phyloP scores from a whole-genome alignment of 2,329 filamentous ascomycete genomes.

The Falciphora oryzae region DNA sequence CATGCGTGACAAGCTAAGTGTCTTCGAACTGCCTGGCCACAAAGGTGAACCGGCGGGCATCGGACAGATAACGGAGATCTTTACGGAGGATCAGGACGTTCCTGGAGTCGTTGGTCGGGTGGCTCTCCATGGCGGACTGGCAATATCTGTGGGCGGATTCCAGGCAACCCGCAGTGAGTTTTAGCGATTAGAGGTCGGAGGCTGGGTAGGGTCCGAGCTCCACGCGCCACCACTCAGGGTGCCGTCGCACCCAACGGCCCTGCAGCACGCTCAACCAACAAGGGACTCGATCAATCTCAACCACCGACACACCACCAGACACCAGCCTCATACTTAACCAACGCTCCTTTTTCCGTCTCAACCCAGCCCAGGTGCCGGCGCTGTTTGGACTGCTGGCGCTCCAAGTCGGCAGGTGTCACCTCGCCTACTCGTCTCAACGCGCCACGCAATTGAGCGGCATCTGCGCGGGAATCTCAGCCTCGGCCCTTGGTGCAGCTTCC shows the following conservation, averaged over 20 bases:
- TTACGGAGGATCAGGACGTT: not conserved
- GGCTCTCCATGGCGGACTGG: not conserved
- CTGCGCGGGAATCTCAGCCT: not conserved
- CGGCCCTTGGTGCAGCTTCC: not conserved
- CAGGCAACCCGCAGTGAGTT: no score
- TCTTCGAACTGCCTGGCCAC: not conserved
- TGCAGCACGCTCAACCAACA: no score
- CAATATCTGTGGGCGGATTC: not conserved
- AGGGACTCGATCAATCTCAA: not conserved
- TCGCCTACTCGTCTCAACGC: not conserved
- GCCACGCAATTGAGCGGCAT: not conserved
- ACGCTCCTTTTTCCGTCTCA: not conserved
- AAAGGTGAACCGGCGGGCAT: not conserved
- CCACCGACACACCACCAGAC: not conserved
- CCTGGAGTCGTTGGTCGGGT: not conserved
- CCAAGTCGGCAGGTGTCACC: not conserved
- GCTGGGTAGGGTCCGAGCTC: slow-evolving; percentile 2
- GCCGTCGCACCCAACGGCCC: no score
- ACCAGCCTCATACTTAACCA: not conserved
- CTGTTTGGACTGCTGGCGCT: not conserved
- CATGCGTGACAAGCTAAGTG: not conserved
- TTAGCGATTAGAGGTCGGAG: no score
- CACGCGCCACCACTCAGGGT: not conserved
- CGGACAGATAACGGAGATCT: not conserved
- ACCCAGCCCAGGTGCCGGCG: not conserved